Evolutionary conservation across 805 yeast genomes (phyloP).

Genomic region (Scheffersomyces lignosus): DNA sequence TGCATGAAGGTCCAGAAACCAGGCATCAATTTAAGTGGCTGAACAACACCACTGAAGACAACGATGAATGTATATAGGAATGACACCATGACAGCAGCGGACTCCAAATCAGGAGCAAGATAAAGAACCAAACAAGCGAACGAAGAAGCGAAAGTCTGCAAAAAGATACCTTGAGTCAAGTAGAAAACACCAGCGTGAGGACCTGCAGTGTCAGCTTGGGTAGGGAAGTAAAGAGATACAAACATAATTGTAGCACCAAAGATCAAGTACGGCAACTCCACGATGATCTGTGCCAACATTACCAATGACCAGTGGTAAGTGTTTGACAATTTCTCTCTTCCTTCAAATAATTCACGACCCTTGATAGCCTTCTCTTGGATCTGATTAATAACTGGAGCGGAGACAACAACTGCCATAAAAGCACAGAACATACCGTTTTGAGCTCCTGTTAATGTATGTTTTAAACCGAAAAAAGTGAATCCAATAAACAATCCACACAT

Average conservation of each 20-base stretch:
- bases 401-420: slow-evolving; percentile 63
- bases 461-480: slow-evolving; percentile 69
- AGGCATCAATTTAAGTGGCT: slow-evolving; percentile 60
- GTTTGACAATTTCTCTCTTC: slow-evolving; percentile 71
- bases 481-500: slow-evolving; percentile 64
- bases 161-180: slow-evolving; percentile 61
- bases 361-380: slow-evolving; percentile 53
- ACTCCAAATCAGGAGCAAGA: slow-evolving; percentile 60
- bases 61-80: slow-evolving; percentile 61
- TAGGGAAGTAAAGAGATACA: slow-evolving; percentile 43
- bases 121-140: slow-evolving; percentile 56
- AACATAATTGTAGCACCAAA: slow-evolving; percentile 64
- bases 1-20: slow-evolving; percentile 87
- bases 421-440: slow-evolving; percentile 73
- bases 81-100: slow-evolving; percentile 62
- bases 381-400: slow-evolving; percentile 61
- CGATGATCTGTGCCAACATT: slow-evolving; percentile 58
- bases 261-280: slow-evolving; percentile 67
- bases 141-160: slow-evolving; percentile 43
- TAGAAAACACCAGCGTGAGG: slow-evolving; percentile 44
- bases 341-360: slow-evolving; percentile 69
- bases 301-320: slow-evolving; percentile 69
- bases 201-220: slow-evolving; percentile 49
- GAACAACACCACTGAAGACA: slow-evolving; percentile 78
- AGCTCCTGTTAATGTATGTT: slow-evolving; percentile 31